Evolutionary conservation across 805 yeast species (phyloP), one percentile per base, ranked within the genome.

Genomic region (Candida chilensis): DNA sequence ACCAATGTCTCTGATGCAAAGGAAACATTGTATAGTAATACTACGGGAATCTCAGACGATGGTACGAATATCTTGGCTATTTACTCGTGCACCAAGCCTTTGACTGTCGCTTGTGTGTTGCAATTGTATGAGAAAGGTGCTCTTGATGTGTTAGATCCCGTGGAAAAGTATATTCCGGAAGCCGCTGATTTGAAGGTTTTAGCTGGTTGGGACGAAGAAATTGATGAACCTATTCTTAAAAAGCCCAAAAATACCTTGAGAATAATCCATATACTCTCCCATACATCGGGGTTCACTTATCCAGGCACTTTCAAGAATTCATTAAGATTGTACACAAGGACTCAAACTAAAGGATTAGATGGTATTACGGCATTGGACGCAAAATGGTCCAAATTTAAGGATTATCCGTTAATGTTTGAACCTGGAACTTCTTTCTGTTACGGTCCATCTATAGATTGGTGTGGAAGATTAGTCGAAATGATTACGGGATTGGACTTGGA

Each of bases 251-350:
- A 13, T 12, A 34, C 35, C 14, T 21, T 35, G 11, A 37, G 37
- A 17, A 25, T 27, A 27, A 24, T 36, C 8, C 30, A 30, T 28
- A 26, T 35, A 18, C 12, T 37, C n/a, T 28, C 32, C 12, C 38
- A 37, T 27, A 32, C 37, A 5, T 31, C 41, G 6, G 41, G 41
- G 7, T 32, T 37, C 8, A 27, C 25, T 10, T 37, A 37, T 24
- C 19, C 27, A 7, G 16, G 3, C 20, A 32, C 3, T 31, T 28
- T 24, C 17, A 21, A 9, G 25, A 28, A 20, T 7, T 14, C 4
- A n/a, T 15, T 22, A 12, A 22, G 7, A 22, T 22, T 12, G 8
- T 22, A 7, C 7, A 7, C 13, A 15, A 22, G 12, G 12, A 22
- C 13, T 12, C 14, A 7, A 22, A 22, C 11, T n/a, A 12, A n/a